Conservation (phyloP, 2,329 filamentous ascomycete genomes). For the Fusarium burgessii region DNA sequence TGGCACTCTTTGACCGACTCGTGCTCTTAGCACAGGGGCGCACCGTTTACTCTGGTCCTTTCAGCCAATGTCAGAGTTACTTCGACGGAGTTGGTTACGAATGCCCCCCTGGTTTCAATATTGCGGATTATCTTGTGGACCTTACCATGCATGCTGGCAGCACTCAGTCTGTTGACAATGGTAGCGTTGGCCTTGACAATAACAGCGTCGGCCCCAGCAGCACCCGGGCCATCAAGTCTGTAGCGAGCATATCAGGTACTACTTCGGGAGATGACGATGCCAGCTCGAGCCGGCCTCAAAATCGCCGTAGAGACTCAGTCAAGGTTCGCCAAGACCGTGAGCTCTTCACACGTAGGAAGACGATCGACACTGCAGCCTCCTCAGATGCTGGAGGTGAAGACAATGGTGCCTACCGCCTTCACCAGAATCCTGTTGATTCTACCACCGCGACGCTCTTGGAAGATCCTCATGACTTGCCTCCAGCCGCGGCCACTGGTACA, state of each 20-base stretch:
- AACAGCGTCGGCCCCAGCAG: conserved; percentile 84
- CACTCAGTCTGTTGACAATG: conserved; percentile 67
- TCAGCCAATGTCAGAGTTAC: conserved; percentile 88
- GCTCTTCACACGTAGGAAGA: conserved; percentile 84
- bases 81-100: conserved; percentile 93
- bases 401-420: conserved; percentile 63
- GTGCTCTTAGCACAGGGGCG: conserved; percentile 89
- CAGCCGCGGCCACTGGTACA: conserved; percentile 71
- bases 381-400: conserved; percentile 67
- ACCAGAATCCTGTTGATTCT: conserved; percentile 56
- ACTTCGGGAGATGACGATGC: conserved; percentile 78
- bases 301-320: conserved; percentile 82
- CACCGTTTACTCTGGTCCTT: conserved; percentile 93
- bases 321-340: conserved; percentile 89
- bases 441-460: conserved; percentile 73
- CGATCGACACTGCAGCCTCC: conserved; percentile 71
- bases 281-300: conserved; percentile 70
- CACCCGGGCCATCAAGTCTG: conserved; percentile 88
- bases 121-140: conserved; percentile 97
- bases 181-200: conserved; percentile 64
- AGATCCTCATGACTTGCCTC: conserved; percentile 74
- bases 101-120: conserved; percentile 97
- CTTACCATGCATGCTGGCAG: conserved; percentile 94
- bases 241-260: conserved; percentile 82
- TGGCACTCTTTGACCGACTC: conserved; percentile 95